Base-by-base conservation (phyloP, 352 stramenopile genomes). In the Aphanomyces astaci region DNA sequence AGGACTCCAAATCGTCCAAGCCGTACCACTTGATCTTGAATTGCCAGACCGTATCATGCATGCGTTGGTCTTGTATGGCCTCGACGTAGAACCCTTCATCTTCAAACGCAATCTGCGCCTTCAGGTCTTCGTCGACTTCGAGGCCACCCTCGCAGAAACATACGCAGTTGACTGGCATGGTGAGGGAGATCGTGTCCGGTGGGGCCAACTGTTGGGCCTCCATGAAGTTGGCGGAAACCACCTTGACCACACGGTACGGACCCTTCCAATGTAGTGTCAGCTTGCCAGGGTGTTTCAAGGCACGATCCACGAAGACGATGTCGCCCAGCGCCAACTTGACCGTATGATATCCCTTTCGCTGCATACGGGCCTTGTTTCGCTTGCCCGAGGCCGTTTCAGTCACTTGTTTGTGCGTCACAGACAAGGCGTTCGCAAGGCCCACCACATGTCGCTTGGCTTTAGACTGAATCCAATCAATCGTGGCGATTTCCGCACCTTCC, bases 141-240 rank as follows among this genome's bases (percentile, higher is more conserved):
- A 9, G 17, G 17, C 24, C 7, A 10, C 40, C 59, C n/a, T 63
- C 24, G 25, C 27, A 30, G 22, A n/a, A 45, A 63, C 54, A 63
- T 63, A 7, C 27, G 17, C 7, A 63, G 9, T 7, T 11, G 54
- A n/a, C 54, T 45, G 25, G 54, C 54, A 30, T 63, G 54, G 43
- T 63, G 54, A 46, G 17, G 7, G 9, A 33, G 7, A 10, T 46
- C 17, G 17, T 63, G 24, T 7, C 17, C 7, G 54, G 54, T 32
- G 17, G 7, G 25, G 43, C 24, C 7, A 63, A 22, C 33, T 45
- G 7, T 63, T 63, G 54, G 17, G 17, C 22, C n/a, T 63, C 54
- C 54, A 63, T 63, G n/a, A 63, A 22, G 24, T 48, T 7, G 33
- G 56, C 54, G 17, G 54, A 32, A 63, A 63, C 24, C 30, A 63